Evolutionary conservation across 1,284 basidiomycete genomes (phyloP).

Genomic region (Puccinia hordei): DNA sequence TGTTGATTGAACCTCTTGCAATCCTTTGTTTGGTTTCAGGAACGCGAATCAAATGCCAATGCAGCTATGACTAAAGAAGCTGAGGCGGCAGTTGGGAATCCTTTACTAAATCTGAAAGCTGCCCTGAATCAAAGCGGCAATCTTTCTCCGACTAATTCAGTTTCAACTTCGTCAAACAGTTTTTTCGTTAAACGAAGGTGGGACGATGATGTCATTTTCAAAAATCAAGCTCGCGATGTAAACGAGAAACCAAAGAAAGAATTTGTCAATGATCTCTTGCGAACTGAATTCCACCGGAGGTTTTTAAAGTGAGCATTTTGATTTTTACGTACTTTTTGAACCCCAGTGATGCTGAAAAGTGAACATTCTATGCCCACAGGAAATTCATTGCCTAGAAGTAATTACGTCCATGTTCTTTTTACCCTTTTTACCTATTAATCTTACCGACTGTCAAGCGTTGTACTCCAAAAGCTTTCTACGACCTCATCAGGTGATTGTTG

Average conservation of each 20-base stretch:
- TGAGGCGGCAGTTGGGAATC: constrained; percentile 81
- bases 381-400: constrained; percentile 15
- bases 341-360: background rate
- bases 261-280: constrained; percentile 87
- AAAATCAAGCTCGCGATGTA: constrained; percentile 82
- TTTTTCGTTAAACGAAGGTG: constrained; percentile 90
- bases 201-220: constrained; percentile 97
- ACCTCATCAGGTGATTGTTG: background rate
- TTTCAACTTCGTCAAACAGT: constrained; percentile 62
- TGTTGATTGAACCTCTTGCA: constrained; percentile 21
- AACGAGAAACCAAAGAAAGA: constrained; percentile 69
- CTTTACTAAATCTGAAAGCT: constrained; percentile 81
- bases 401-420: background rate
- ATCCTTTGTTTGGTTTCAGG: constrained; percentile 60
- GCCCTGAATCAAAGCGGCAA: constrained; percentile 73
- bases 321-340: background rate
- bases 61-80: constrained; percentile 71
- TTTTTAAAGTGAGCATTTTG: constrained; percentile 34
- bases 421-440: background rate
- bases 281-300: constrained; percentile 69
- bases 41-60: constrained; percentile 72
- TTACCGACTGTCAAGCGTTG: background rate
- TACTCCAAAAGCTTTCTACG: constrained; percentile 6
- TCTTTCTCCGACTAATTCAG: constrained; percentile 69
- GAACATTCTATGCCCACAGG: background rate